phyloP scores from a whole-genome alignment of 495 filamentous ascomycete genomes.

The Daldinia decipiens region DNA sequence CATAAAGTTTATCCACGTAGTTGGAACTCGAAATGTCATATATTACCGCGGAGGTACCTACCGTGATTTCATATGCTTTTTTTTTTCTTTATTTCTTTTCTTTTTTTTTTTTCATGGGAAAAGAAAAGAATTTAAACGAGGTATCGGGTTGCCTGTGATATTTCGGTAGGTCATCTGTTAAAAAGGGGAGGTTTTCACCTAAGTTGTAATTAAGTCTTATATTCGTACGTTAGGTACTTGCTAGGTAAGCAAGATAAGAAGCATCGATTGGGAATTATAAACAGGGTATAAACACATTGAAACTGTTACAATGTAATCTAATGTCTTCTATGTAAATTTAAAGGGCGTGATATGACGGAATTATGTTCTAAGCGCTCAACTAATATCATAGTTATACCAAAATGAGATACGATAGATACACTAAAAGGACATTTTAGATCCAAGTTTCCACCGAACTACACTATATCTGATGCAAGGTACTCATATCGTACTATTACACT shows the following conservation, averaged over 20 bases:
- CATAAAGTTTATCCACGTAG: slow-evolving; percentile 21
- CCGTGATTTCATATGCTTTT: slow-evolving; percentile 12
- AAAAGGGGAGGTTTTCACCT: too few species aligned
- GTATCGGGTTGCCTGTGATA: too few species aligned
- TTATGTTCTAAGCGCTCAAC: not conserved
- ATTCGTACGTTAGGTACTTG: too few species aligned
- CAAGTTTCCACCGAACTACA: slow-evolving; percentile 8
- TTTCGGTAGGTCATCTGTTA: too few species aligned
- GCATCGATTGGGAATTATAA: too few species aligned
- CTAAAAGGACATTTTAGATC: not conserved
- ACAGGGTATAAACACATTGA: too few species aligned
- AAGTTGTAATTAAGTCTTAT: too few species aligned
- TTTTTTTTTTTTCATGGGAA: not conserved
- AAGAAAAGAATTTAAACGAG: too few species aligned
- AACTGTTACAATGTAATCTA: not conserved
- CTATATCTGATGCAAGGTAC: slow-evolving; percentile 1
- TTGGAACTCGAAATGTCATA: slow-evolving; percentile 16
- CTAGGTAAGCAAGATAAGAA: too few species aligned
- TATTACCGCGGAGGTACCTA: slow-evolving; percentile 5
- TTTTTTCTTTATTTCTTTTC: not conserved
- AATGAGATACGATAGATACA: slow-evolving; percentile 21
- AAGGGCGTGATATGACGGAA: not conserved
- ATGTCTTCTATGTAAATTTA: not conserved
- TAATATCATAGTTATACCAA: slow-evolving; percentile 1
- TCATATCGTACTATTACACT: not conserved